Conservation (phyloP, 2,329 filamentous ascomycete species). For the Atkinsonella hypoxylon region DNA sequence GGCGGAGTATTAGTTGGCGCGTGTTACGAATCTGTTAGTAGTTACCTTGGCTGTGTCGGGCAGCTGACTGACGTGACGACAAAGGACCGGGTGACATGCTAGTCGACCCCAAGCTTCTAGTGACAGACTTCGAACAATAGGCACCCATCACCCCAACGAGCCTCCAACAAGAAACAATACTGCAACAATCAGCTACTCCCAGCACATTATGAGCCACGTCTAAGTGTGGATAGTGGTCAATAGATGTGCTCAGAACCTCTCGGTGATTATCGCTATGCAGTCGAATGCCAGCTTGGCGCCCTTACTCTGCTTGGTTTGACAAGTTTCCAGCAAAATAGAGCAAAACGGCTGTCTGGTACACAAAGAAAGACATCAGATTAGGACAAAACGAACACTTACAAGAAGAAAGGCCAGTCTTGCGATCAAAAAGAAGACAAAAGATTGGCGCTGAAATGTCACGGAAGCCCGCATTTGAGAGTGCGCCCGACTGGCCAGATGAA, state of each 20-base stretch:
- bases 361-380: background rate
- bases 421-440: constrained; percentile 35
- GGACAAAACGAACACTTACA: background rate
- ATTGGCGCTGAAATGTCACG: constrained; percentile 24
- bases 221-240: too few relatives aligned
- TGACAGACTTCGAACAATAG: too few relatives aligned
- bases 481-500: constrained; percentile 16
- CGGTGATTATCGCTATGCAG: background rate
- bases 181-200: too few relatives aligned
- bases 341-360: background rate
- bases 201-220: background rate
- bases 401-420: too few relatives aligned
- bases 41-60: too few relatives aligned
- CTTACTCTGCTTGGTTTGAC: background rate
- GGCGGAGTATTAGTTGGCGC: too few relatives aligned
- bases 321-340: background rate
- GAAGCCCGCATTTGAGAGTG: background rate
- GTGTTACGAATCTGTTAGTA: too few relatives aligned
- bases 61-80: too few relatives aligned
- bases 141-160: too few relatives aligned
- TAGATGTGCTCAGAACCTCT: background rate
- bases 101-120: too few relatives aligned
- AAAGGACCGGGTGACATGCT: too few relatives aligned
- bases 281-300: background rate
- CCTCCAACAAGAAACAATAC: too few relatives aligned